Evolutionary conservation across 2,329 filamentous ascomycete species (phyloP), one percentile per base, ranked within the genome.

Genomic region (Aureobasidium sp.): DNA sequence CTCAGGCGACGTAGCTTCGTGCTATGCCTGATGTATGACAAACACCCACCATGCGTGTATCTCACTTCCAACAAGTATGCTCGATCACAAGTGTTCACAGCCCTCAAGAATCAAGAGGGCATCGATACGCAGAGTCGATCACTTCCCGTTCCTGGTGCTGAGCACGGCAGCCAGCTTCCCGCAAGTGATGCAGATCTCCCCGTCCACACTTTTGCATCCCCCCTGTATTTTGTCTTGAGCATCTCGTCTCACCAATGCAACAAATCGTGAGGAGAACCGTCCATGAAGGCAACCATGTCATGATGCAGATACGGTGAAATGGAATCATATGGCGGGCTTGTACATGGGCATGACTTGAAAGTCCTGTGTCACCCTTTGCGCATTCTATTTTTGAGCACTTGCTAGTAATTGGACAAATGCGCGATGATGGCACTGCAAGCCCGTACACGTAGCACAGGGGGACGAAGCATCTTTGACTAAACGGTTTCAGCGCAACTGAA

Each of bases 391-490:
- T 37, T 37, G 30, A 48, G 44, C n/a, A 27, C 3, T 12, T 8
- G 6, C 12, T 11, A 21, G 42, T 24, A 30, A 37, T 37, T n/a
- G n/a, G 30, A 11, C 30, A 19, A 37, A 48, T 48, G 44, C 44
- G 44, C 34, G 45, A 49, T 49, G 45, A 49, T 49, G 45, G 41
- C 30, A 22, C 30, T 16, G 30, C 30, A 29, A 42, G 39, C 38
- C 34, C 41, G 32, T n/a, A n/a, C n/a, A n/a, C n/a, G n/a, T n/a
- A n/a, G n/a, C n/a, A n/a, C n/a, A n/a, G n/a, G n/a, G n/a, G n/a
- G n/a, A n/a, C n/a, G n/a, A n/a, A n/a, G n/a, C n/a, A n/a, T n/a
- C n/a, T n/a, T n/a, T n/a, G n/a, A n/a, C n/a, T n/a, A n/a, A n/a
- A n/a, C n/a, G n/a, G 44, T 48, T 48, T 48, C 44, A 48, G 32